Base-by-base conservation (phyloP, 768 basidiomycete species). In the Boletus coccyginus region DNA sequence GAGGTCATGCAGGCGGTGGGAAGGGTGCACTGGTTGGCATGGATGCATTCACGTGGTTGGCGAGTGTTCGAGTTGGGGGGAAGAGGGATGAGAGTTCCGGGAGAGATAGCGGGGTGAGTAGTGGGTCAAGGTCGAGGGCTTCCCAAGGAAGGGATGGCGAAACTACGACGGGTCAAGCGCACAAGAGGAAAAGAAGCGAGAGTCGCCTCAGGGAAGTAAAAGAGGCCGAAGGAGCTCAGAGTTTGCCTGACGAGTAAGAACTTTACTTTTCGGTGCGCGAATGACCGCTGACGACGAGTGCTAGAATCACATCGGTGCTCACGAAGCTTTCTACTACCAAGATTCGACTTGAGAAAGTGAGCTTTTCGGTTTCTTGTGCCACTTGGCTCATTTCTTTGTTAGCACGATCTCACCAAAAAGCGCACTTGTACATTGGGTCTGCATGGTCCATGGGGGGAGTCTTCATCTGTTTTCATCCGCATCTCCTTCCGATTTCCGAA, bases 371-470 rank as follows among this genome's bases (percentile, higher is more conserved):
- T 24, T 41, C 50, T 63, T 16, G 33, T 41, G 12, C 33, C 7
- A 43, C 19, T 9, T n/a, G 27, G 27, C 67, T 61, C 7, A 61
- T 32, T 17, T 45, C 21, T 27, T 41, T 47, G 48, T 3, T 60
- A 88, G 86, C 82, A 84, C 44, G 88, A 90, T 52, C 74, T 89
- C 39, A 77, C 78, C 9, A 89, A 88, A 67, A 85, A 81, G 62
- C 84, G 92, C 11, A 88, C 85, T 14, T 91, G 92, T 62, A 94
- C 92, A 2, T 78, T 97, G 46, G 90, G 92, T 5, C 75, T 98
- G 42, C 85, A 92, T 59, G 92, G 92, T 3, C 94, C 93, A 3
- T 95, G 94, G 94, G 92, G 90, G n/a, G 88, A 88, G 53, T 83
- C 81, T 0, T 87, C 86, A 12, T 88, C 86, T 19, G 88, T 89